Base-by-base conservation (phyloP, 768 basidiomycete species). In the Dacryopinax primogenitus region DNA sequence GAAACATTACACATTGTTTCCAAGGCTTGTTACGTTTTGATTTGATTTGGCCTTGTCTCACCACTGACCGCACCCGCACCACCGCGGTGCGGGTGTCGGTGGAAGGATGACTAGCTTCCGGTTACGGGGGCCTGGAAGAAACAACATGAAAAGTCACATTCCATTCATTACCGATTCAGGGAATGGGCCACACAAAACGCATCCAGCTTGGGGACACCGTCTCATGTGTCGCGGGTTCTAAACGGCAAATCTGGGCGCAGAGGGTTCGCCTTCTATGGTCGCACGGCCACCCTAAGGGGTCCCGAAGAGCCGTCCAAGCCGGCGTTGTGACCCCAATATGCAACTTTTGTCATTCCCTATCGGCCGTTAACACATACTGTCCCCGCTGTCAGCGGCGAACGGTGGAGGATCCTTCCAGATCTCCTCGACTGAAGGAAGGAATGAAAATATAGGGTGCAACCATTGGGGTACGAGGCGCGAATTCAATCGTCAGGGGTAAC, bases 31-130 rank as follows among this genome's bases (percentile, higher is more conserved):
- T 58, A 58, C 51, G 51, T 58, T 44, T 47, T 58, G 51, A 58
- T 44, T 47, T 58, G 51, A 58, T 26, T 30, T 58, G 51, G 51
- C 51, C 51, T 58, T 58, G 51, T 58, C 51, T 58, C 51, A 58
- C 51, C 2, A 30, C n/a, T n/a, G n/a, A n/a, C n/a, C n/a, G n/a
- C n/a, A n/a, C n/a, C n/a, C n/a, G n/a, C n/a, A n/a, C n/a, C n/a
- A n/a, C n/a, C n/a, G 51, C 51, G 13, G 51, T 28, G 51, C 26
- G 30, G 11, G 26, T 15, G 15, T 13, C 26, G 12, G 51, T 58
- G 51, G 51, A 58, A 58, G 26, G 7, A 13, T 58, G 30, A 26
- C 26, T 58, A 58, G 51, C 51, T 58, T 58, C 51, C 51, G 51
- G 51, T 58, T 58, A 58, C 51, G 51, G 51, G 51, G 51, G 51